Evolutionary conservation across 2,329 filamentous ascomycete species (phyloP), one percentile per base, ranked within the genome.

Genomic region (Eutypella sp.): DNA sequence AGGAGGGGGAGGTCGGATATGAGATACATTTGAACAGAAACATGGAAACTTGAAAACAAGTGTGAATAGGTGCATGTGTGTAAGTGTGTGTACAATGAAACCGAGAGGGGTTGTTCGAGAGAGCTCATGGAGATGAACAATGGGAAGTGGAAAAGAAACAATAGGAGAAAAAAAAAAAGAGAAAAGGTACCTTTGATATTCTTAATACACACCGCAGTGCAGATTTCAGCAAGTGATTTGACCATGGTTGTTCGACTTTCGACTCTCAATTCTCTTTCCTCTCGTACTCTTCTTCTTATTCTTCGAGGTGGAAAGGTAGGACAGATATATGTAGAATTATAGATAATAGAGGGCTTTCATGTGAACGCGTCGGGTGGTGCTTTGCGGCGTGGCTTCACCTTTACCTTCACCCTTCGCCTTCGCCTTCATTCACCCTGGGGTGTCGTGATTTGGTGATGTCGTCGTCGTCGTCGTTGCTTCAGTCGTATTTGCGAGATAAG

Each of bases 191-290:
- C 61, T 44, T 67, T 65, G 49, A 81, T 67, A 55, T 82, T 76
- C 51, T 74, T 75, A 40, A 81, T 62, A 56, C 75, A 78, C 24
- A 72, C 69, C 31, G 65, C 62, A 4, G 72, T 72, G 56, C 76
- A 74, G 49, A 79, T 65, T 7, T 75, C 72, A 40, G 73, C 59
- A 2, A 84, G 69, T 25, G 76, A 74, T 50, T 75, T 74, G 52
- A 69, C 65, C 41, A 49, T 49, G 41, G 34, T 50, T n/a, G n/a
- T n/a, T n/a, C n/a, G n/a, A n/a, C n/a, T n/a, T n/a, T n/a, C n/a
- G n/a, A n/a, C n/a, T n/a, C n/a, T n/a, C n/a, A n/a, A n/a, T n/a
- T n/a, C n/a, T n/a, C n/a, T n/a, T n/a, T n/a, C n/a, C n/a, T n/a
- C n/a, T n/a, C n/a, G n/a, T n/a, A n/a, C n/a, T n/a, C n/a, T n/a